phyloP scores from a whole-genome alignment of 345 rosid genomes.

The Erysimum cheiranthoides region DNA sequence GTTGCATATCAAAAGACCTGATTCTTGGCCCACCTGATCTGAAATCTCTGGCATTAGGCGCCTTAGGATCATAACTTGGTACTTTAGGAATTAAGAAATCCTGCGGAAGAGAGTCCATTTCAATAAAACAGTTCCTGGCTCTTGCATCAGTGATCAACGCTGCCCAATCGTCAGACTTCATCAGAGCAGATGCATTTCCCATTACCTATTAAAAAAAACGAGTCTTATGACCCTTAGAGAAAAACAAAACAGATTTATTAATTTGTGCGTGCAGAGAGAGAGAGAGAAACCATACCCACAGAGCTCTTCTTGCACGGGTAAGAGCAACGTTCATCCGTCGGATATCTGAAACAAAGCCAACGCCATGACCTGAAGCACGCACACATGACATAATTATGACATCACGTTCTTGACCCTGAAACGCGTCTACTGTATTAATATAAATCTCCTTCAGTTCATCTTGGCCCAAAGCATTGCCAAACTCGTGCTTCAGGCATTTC shows the following conservation, averaged over 20 bases:
- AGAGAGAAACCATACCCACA: slow-evolving; percentile 70
- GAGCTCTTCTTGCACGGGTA: slow-evolving; percentile 91
- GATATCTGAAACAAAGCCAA: slow-evolving; percentile 95
- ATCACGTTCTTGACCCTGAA: slow-evolving; percentile 99
- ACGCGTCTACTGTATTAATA: slow-evolving; percentile 97
- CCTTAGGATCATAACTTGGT: slow-evolving; percentile 51
- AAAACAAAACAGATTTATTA: slow-evolving; percentile 4
- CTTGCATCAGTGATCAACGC: slow-evolving; percentile 74
- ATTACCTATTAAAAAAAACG: slow-evolving; percentile 58
- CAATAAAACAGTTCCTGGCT: slow-evolving; percentile 78
- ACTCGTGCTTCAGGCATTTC: slow-evolving; percentile 89
- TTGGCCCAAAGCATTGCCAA: slow-evolving; percentile 70
- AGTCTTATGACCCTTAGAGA: background rate
- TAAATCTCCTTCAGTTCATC: slow-evolving; percentile 94
- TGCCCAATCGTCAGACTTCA: slow-evolving; percentile 87
- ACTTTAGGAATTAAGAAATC: slow-evolving; percentile 55
- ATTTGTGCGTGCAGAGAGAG: background rate
- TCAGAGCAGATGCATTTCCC: slow-evolving; percentile 84
- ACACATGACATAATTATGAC: slow-evolving; percentile 99
- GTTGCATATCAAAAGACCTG: slow-evolving; percentile 53
- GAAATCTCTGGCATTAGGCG: slow-evolving; percentile 54
- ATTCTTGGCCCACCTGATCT: slow-evolving; percentile 68
- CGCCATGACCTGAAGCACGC: slow-evolving; percentile 92
- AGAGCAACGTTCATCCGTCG: slow-evolving; percentile 99
- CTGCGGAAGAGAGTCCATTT: slow-evolving; percentile 77